Base-by-base conservation (phyloP, 2,329 filamentous ascomycete species). In the Diplodia intermedia region DNA sequence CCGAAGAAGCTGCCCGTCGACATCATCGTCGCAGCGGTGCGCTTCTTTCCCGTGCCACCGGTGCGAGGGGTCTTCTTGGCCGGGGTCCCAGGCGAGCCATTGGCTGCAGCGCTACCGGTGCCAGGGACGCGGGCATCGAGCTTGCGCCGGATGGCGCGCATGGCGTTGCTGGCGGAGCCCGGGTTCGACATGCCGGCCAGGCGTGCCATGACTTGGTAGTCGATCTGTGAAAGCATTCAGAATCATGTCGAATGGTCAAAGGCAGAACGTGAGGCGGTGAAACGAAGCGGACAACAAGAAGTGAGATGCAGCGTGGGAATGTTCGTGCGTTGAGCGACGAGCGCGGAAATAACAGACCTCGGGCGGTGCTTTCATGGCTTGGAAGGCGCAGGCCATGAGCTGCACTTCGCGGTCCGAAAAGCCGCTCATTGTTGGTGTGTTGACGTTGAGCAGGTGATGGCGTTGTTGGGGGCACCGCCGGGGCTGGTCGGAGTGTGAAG, bases 91-190 rank as follows among this genome's bases (percentile, higher is more conserved):
- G 47, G 67, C 2, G 26, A 15, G 26, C 66, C 55, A 7, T n/a
- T 53, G 54, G 7, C 52, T 14, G 20, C 18, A 15, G 54, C 36
- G 47, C 14, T 29, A 36, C 50, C 36, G 50, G 43, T 47, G 20
- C 61, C 36, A 14, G 49, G 49, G 36, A 53, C 31, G 54, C 53
- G 38, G 20, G 62, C 62, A 54, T 72, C 71, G 20, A 79, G 71
- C 72, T 79, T 79, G 70, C 49, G 66, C 69, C 73, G 75, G 71
- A 79, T 74, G 69, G 74, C 75, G 57, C 74, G 72, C 78, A 77
- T 79, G 38, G 78, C 77, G 61, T 80, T 80, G 69, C 73, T 69
- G 14, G 78, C 78, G 33, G 78, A 79, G 63, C 77, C 74, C 8
- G 73, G 73, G 68, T 80, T 79, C 70, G 72, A 69, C 78, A 80